These are phyloP conservation scores for Coemansia sp. DNA, from an alignment of 192 early-diverging fungal species.

Conservation along the genomic window DNA sequence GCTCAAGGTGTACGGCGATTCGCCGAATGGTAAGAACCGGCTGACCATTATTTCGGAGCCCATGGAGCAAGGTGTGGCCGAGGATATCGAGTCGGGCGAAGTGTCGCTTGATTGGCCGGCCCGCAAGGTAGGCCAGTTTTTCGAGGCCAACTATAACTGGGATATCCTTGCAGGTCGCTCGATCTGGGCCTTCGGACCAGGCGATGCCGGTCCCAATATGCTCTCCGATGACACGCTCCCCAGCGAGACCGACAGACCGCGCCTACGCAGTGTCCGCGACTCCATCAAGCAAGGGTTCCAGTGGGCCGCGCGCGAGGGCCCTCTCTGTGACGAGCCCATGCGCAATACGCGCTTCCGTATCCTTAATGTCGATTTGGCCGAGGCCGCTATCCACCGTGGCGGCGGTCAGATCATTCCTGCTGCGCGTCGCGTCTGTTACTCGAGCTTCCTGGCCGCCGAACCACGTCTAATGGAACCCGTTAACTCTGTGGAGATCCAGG, in stretches of 20 bases:
- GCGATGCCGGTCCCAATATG: slow-evolving; percentile 87
- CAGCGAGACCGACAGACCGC: slow-evolving; percentile 78
- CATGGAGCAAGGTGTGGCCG: slow-evolving; percentile 84
- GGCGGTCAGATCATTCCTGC: slow-evolving; percentile 97
- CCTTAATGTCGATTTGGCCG: slow-evolving; percentile 79
- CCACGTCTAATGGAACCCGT: slow-evolving; percentile 98
- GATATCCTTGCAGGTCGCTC: slow-evolving; percentile 90
- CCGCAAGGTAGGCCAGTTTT: slow-evolving; percentile 72
- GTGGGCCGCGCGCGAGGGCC: slow-evolving; percentile 96
- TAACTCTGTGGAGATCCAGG: slow-evolving; percentile 94
- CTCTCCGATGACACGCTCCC: slow-evolving; percentile 96
- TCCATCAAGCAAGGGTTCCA: slow-evolving; percentile 94
- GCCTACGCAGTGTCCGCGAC: slow-evolving; percentile 78
- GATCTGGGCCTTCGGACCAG: slow-evolving; percentile 98
- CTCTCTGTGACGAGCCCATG: slow-evolving; percentile 96
- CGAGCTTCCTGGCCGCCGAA: slow-evolving; percentile 91
- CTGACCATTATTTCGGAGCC: slow-evolving; percentile 95
- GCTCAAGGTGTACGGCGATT: slow-evolving; percentile 95
- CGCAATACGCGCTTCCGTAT: slow-evolving; percentile 95
- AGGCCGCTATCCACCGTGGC: slow-evolving; percentile 87
- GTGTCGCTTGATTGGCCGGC: slow-evolving; percentile 75
- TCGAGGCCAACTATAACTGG: slow-evolving; percentile 88
- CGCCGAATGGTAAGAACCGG: slow-evolving; percentile 99
- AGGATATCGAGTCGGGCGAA: slow-evolving; percentile 84
- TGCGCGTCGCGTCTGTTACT: slow-evolving; percentile 94